Percentiles rank a stretch among this genome's conserved stretches.
phyloP scores from a whole-genome alignment of 2,329 filamentous ascomycete species.

The Cladosporium sp. region DNA sequence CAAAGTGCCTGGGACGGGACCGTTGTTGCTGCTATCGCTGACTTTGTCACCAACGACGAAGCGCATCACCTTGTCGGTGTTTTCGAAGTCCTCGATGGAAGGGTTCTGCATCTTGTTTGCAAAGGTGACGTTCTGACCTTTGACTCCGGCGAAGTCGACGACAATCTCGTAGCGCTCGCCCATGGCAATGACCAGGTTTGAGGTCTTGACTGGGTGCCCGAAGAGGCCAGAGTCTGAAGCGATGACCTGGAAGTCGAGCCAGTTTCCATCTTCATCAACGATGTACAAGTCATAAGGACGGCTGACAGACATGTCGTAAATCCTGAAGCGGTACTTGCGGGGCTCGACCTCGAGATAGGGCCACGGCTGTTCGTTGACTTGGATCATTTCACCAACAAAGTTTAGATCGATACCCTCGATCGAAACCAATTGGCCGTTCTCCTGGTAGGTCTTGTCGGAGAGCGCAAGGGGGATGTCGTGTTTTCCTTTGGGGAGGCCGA shows the following conservation, averaged over 20 bases:
- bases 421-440: constrained; percentile 47
- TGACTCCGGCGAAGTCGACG: constrained; percentile 50
- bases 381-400: constrained; percentile 55
- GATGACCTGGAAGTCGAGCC: constrained; percentile 50
- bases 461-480: constrained; percentile 54
- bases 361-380: constrained; percentile 59
- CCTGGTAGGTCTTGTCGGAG: constrained; percentile 49
- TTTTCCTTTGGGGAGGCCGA: constrained; percentile 48
- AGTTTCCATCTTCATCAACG: constrained; percentile 32
- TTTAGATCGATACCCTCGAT: constrained; percentile 43
- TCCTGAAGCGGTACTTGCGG: constrained; percentile 56
- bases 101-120: constrained; percentile 23
- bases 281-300: constrained; percentile 49
- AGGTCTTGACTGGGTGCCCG: constrained; percentile 40
- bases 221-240: constrained; percentile 53
- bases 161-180: constrained; percentile 57
- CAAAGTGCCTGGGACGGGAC: constrained; percentile 35
- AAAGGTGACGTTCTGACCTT: constrained; percentile 42
- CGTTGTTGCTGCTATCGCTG: constrained; percentile 36
- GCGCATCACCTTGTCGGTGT: constrained; percentile 51
- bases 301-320: constrained; percentile 50
- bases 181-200: constrained; percentile 47
- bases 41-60: constrained; percentile 46
- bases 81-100: constrained; percentile 46
- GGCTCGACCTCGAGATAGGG: constrained; percentile 56